phyloP scores from a whole-genome alignment of 148 eudicot species.

The Agrostemma githago region DNA sequence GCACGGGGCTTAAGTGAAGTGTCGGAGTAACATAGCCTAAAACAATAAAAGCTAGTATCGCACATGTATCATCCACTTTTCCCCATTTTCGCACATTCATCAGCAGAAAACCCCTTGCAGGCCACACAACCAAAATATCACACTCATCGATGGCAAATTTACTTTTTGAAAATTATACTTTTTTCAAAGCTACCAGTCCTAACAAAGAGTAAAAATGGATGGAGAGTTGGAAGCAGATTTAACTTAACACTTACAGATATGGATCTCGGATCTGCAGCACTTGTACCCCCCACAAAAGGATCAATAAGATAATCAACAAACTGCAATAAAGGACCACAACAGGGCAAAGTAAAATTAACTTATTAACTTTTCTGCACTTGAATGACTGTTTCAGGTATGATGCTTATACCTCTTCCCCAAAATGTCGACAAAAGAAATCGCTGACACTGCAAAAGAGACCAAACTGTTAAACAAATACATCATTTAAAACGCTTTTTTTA shows the following conservation, averaged over 20 bases:
- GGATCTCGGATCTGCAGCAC: constrained; percentile 89
- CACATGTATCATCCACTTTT: background rate
- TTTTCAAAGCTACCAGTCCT: constrained; percentile 6
- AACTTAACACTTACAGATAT: constrained; percentile 65
- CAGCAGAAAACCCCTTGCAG: background rate
- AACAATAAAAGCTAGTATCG: background rate
- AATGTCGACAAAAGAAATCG: constrained; percentile 87
- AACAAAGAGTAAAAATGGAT: background rate
- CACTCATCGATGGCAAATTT: background rate
- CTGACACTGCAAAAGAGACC: constrained; percentile 61
- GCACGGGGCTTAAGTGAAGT: too few species aligned
- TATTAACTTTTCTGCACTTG: background rate
- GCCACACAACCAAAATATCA: background rate
- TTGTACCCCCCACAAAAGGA: constrained; percentile 91
- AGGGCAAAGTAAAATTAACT: background rate
- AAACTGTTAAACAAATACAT: constrained; percentile 5
- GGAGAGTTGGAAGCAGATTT: constrained; percentile 2
- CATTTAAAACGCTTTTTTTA: background rate
- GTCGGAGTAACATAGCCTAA: background rate
- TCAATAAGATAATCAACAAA: constrained; percentile 91
- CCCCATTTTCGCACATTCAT: background rate
- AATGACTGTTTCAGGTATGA: background rate
- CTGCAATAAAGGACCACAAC: constrained; percentile 19
- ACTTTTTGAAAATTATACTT: background rate
- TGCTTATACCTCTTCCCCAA: constrained; percentile 76